Percentiles rank a stretch among this genome's conserved stretches.
Conservation (phyloP, 1,284 basidiomycete genomes). For the Puccinia polysora region DNA sequence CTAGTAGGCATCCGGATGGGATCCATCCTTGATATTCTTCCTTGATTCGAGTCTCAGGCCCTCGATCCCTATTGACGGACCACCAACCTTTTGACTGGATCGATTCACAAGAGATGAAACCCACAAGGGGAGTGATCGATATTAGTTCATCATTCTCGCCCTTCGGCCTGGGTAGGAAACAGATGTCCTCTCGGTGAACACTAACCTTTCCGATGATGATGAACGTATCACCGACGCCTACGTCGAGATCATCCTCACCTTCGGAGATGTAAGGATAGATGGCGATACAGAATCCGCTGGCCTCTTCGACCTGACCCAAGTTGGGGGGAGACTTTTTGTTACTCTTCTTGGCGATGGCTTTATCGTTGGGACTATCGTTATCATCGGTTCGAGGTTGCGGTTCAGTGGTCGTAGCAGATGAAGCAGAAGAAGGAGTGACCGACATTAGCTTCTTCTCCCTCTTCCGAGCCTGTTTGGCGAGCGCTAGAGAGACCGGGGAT, state of each 20-base stretch:
- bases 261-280: slow-evolving; percentile 55
- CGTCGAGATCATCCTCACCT: slow-evolving; percentile 81
- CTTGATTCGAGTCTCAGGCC: slow-evolving; percentile 71
- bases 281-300: slow-evolving; percentile 56
- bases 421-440: too few relatives aligned
- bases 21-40: slow-evolving; percentile 61
- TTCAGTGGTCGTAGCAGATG: neutral
- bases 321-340: neutral
- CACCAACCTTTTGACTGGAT: slow-evolving; percentile 97
- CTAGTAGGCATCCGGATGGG: slow-evolving; percentile 75
- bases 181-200: too few relatives aligned
- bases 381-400: neutral
- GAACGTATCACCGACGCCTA: slow-evolving; percentile 63
- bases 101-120: too few relatives aligned
- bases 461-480: slow-evolving; percentile 82
- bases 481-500: slow-evolving; percentile 88
- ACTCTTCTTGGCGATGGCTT: neutral
- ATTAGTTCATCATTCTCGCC: too few relatives aligned
- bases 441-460: slow-evolving; percentile 48
- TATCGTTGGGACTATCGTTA: neutral
- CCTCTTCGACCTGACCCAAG: slow-evolving; percentile 45
- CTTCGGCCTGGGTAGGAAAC: too few relatives aligned
- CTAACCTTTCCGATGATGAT: slow-evolving; percentile 38
- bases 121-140: neutral
- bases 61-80: slow-evolving; percentile 83